phyloP scores from a whole-genome alignment of 768 basidiomycete species.

The Dentipellis sp. region DNA sequence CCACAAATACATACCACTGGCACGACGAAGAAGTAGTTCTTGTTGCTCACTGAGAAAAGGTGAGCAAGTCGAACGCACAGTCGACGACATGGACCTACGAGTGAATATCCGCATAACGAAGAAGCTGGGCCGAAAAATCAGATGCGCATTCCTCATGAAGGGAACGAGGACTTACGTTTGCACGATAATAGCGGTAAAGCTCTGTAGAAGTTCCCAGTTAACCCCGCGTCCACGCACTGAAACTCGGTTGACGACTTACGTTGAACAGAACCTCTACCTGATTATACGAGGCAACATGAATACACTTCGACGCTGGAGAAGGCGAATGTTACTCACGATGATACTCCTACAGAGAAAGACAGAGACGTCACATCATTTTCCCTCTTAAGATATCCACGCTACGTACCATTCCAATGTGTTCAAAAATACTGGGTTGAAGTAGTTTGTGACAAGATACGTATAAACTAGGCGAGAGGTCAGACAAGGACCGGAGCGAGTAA shows the following conservation, averaged over 20 bases:
- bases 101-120: conserved; percentile 16
- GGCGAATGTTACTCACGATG: conserved; percentile 16
- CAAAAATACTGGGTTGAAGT: conserved; percentile 31
- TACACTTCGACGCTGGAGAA: neutral
- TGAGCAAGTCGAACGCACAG: too few species aligned
- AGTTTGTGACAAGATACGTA: conserved; percentile 43
- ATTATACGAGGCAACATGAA: neutral
- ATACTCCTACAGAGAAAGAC: conserved; percentile 34
- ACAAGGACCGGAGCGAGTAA: neutral
- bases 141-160: conserved; percentile 23
- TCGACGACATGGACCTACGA: conserved; percentile 1
- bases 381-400: neutral
- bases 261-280: conserved; percentile 53
- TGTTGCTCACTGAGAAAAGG: conserved; percentile 34
- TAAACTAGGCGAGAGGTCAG: conserved; percentile 30
- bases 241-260: conserved; percentile 22
- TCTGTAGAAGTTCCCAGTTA: conserved; percentile 21
- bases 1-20: conserved; percentile 28
- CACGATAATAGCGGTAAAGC: conserved; percentile 45
- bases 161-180: conserved; percentile 43
- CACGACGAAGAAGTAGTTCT: conserved; percentile 32
- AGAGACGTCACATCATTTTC: neutral
- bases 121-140: conserved; percentile 19
- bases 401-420: conserved; percentile 34
- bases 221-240: neutral